These are phyloP conservation scores for Echium plantagineum DNA, from an alignment of 257 asterid species.

Conservation along the genomic window DNA sequence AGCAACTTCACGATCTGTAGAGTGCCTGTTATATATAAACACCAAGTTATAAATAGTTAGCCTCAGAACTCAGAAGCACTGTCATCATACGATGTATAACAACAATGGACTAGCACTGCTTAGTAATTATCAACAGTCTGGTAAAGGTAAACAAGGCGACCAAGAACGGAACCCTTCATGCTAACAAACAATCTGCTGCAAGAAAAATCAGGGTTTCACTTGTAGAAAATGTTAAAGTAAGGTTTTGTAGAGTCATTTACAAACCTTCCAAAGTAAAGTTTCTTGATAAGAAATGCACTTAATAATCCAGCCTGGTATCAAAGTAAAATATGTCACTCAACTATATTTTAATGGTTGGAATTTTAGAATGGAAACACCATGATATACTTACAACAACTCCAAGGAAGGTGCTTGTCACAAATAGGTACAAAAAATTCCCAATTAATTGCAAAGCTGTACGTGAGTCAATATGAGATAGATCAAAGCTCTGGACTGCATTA, in stretches of 20 bases:
- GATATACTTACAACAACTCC: conserved; percentile 66
- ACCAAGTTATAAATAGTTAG: conserved; percentile 1
- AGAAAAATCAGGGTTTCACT: not conserved
- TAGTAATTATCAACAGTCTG: not conserved
- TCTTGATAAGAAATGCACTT: conserved; percentile 84
- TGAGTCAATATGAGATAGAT: conserved; percentile 61
- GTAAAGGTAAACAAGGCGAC: not conserved
- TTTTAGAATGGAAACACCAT: conserved; percentile 8
- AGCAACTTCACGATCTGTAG: conserved; percentile 98
- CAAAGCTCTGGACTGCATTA: conserved; percentile 91
- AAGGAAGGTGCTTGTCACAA: conserved; percentile 58
- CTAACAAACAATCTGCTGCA: not conserved
- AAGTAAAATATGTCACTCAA: conserved; percentile 9
- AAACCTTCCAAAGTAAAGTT: conserved; percentile 91
- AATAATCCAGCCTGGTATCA: conserved; percentile 72
- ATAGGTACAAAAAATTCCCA: conserved; percentile 76
- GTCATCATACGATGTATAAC: not conserved
- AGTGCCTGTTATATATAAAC: conserved; percentile 93
- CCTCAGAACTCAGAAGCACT: not conserved
- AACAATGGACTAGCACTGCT: not conserved
- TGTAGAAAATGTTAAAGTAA: conserved; percentile 6
- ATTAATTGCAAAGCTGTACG: conserved; percentile 45
- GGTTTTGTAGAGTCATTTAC: conserved; percentile 14
- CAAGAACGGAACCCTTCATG: not conserved
- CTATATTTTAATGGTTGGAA: conserved; percentile 8